These are phyloP conservation scores for Ceratobasidium sp. DNA, from an alignment of 1,284 basidiomycete genomes.

Conservation along the genomic window DNA sequence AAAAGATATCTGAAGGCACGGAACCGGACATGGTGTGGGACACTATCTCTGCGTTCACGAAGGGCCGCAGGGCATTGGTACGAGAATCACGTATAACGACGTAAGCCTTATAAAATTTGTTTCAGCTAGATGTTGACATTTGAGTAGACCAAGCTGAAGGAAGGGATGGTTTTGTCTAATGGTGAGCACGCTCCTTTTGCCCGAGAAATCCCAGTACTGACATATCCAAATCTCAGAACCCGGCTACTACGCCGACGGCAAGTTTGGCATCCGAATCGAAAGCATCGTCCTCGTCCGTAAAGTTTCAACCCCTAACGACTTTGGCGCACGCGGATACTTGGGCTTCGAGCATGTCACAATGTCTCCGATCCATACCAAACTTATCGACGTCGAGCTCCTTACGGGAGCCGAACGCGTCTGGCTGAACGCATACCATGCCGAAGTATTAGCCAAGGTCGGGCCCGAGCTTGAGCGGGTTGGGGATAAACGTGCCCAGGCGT, in stretches of 20 bases:
- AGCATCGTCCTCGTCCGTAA: constrained; percentile 84
- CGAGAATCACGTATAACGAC: constrained; percentile 71
- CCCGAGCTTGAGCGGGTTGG: constrained; percentile 72
- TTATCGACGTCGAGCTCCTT: constrained; percentile 79
- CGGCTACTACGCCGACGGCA: constrained; percentile 93
- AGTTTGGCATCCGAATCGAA: constrained; percentile 95
- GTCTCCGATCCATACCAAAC: constrained; percentile 90
- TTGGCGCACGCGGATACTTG: constrained; percentile 85
- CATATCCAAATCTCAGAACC: constrained; percentile 71
- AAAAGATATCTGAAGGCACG: constrained; percentile 67
- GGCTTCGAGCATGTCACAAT: constrained; percentile 88
- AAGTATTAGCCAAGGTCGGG: constrained; percentile 80
- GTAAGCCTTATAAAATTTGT: not conserved
- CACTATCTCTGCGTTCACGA: constrained; percentile 95
- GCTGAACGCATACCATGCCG: constrained; percentile 88
- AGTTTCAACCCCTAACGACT: constrained; percentile 82
- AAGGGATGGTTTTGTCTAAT: constrained; percentile 92
- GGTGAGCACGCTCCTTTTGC: constrained; percentile 59
- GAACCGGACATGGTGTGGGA: constrained; percentile 95
- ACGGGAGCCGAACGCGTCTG: constrained; percentile 78
- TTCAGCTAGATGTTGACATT: not conserved
- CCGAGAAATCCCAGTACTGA: not conserved
- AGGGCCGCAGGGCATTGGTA: constrained; percentile 91
- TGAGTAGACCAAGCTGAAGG: constrained; percentile 69
- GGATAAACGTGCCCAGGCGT: constrained; percentile 79